Percentiles rank a stretch among this genome's conserved stretches.
These are phyloP conservation scores for Puccinia polysora DNA, from an alignment of 1,284 basidiomycete genomes.

Conservation along the genomic window DNA sequence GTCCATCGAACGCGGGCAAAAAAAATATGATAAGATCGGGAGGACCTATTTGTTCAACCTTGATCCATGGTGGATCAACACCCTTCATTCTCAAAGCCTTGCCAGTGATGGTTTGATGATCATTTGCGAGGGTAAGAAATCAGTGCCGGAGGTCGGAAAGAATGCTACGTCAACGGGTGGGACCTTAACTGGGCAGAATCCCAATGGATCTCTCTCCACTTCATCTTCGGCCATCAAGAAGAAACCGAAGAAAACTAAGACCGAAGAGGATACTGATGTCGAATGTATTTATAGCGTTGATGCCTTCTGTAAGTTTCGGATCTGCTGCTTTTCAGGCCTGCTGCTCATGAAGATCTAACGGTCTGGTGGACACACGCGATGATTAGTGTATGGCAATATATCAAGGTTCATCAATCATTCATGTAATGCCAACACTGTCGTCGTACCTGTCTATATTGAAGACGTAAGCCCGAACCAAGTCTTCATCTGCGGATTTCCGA, in stretches of 20 bases:
- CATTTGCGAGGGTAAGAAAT: neutral
- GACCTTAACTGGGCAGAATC: neutral
- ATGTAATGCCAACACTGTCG: conserved; percentile 27
- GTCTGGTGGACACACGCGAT: neutral
- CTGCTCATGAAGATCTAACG: neutral
- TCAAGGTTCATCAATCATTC: conserved; percentile 40
- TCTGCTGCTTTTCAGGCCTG: too few species aligned
- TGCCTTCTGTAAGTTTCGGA: conserved; percentile 38
- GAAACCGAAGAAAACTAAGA: conserved; percentile 7
- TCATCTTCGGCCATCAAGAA: neutral
- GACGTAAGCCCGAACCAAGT: conserved; percentile 20
- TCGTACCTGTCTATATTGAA: conserved; percentile 38
- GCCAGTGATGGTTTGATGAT: conserved; percentile 6
- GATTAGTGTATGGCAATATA: conserved; percentile 30
- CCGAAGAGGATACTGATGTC: neutral
- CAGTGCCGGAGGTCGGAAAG: neutral
- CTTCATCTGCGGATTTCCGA: neutral
- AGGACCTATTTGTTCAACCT: conserved; percentile 29
- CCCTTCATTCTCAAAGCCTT: neutral
- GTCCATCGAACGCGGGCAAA: neutral
- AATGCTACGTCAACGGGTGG: neutral
- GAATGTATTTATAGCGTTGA: conserved; percentile 31
- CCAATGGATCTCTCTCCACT: neutral
- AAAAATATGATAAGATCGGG: conserved; percentile 33
- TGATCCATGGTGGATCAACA: conserved; percentile 43